These are phyloP conservation scores for Carex arenaria DNA, from an alignment of 202 grass and related monocot species.

Conservation along the genomic window DNA sequence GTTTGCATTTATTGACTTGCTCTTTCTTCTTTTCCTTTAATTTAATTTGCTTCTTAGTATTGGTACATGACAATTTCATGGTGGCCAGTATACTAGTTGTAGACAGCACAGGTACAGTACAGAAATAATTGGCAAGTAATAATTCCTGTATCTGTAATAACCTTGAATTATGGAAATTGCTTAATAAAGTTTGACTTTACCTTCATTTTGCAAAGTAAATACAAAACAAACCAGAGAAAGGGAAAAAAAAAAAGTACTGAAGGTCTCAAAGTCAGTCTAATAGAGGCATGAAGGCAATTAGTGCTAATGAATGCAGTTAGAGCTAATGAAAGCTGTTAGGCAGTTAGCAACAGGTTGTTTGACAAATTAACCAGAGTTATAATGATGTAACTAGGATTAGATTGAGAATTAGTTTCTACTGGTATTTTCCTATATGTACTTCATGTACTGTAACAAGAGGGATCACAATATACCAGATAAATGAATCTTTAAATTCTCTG, in stretches of 20 bases:
- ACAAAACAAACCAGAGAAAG: background rate
- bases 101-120: background rate
- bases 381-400: too few relatives aligned
- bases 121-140: background rate
- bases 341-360: too few relatives aligned
- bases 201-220: background rate
- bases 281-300: too few relatives aligned
- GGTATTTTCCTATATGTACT: too few relatives aligned
- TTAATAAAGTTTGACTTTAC: background rate
- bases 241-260: background rate
- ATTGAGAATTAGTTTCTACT: too few relatives aligned
- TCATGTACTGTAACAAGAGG: too few relatives aligned
- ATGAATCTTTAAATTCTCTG: too few relatives aligned
- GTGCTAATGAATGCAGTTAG: too few relatives aligned
- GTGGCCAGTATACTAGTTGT: background rate
- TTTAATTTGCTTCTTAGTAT: background rate
- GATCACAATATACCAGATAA: too few relatives aligned
- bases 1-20: background rate
- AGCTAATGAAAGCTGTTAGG: too few relatives aligned
- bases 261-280: background rate
- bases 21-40: background rate
- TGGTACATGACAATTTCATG: background rate
- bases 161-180: background rate
- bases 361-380: too few relatives aligned
- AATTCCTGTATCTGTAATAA: background rate